Base-by-base conservation (phyloP, 2,329 filamentous ascomycete species). In the Ceratocystiopsis brevicomis region DNA sequence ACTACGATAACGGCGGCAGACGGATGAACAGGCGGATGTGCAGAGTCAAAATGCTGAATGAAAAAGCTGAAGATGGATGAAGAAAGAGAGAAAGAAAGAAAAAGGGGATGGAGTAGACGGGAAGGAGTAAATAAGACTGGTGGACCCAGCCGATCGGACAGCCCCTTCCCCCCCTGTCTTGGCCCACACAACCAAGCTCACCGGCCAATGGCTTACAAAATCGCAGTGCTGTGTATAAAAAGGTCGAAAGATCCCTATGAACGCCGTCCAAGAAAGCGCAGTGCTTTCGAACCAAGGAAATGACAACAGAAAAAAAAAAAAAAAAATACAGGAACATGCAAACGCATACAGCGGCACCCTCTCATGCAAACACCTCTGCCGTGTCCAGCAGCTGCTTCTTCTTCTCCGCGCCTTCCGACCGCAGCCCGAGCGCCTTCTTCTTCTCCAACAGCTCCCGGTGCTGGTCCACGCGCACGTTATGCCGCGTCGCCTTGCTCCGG, bases 401-500 rank as follows among this genome's bases (percentile, higher is more conserved):
- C 61, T 69, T 71, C 47, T 70, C 68, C 37, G 76, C 75, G 14
- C 78, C 78, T 45, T 70, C 68, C 8, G 74, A 76, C 52, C 75
- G 70, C 51, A 96, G 63, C 21, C 87, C 86, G 46, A 98, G 61
- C 21, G 81, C 76, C 37, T 76, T 76, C 61, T 75, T 81, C 69
- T 81, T 90, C 44, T 76, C 71, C 54, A 78, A 66, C 49, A 77
- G 71, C 56, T 88, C 83, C 41, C 80, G 67, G 51, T 72, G 66
- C 52, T 81, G 76, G 56, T 93, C 86, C 30, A 77, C 74, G 47
- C 90, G 71, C 44, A 71, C 69, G 51, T 83, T 82, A 64, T 92
- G 88, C 52, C 76, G 76, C 40, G 75, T 72, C 0, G 87, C 84
- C 67, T 84, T 86, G 52, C 72, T 68, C 61, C 75, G 67, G 52